Evolutionary conservation across 2,329 filamentous ascomycete species (phyloP), one percentile per base, ranked within the genome.

Genomic region (Stagonosporopsis tanaceti): DNA sequence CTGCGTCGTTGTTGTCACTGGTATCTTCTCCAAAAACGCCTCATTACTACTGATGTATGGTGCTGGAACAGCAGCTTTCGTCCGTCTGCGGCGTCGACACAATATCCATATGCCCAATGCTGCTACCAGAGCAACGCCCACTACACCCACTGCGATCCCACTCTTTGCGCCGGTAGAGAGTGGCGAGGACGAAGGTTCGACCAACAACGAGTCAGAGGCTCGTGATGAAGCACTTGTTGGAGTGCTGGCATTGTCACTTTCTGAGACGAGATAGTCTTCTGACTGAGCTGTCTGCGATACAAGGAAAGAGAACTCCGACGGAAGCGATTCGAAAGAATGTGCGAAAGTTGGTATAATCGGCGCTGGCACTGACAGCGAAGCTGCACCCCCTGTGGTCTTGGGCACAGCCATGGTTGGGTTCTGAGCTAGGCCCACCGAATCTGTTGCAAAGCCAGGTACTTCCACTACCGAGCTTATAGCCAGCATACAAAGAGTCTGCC

Each of bases 21-120:
- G 32, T 15, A 47, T 38, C 8, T 47, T 38, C 7, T 47, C 44
- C 14, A 22, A 28, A 6, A 25, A 38, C 1, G 5, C 45, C 28
- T 38, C 45, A 24, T 47, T 17, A 12, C 34, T 24, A 35, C 20
- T 14, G 2, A 24, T 47, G 34, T 28, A 47, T 22, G 22, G 6
- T 20, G n/a, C 22, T 27, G 45, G n/a, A 17, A 8, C 11, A 3
- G n/a, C n/a, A 25, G 34, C 6, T 24, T 25, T 28, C 20, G 22
- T n/a, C 27, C 22, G 34, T 47, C 34, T 47, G 34, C 45, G 45
- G 22, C 44, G 45, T 12, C 34, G 34, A 9, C 45, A 47, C 24
- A 47, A 27, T 1, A 47, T 20, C 34, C 34, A 38, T 3, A 28
- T n/a, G 12, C 32, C 24, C 8, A 30, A 1, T 9, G 32, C 34